Evolutionary conservation across 768 basidiomycete genomes (phyloP), one percentile per base, ranked within the genome.

Genomic region (Daedaleopsis nitida): DNA sequence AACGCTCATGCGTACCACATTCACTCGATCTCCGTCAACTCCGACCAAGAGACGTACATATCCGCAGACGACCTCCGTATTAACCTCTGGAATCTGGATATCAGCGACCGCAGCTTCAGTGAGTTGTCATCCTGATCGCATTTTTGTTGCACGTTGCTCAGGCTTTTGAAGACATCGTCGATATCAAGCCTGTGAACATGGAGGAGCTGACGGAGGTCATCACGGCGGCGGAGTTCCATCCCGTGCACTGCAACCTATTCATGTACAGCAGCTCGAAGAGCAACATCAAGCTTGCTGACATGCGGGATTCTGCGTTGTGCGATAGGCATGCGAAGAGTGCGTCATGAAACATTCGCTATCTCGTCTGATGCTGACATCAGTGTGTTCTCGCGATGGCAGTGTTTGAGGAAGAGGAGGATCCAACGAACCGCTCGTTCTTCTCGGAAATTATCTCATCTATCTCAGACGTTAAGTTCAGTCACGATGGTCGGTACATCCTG

Each of bases 191-290:
- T 2, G 87, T 94, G 70, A 99, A 99, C 76, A 99, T 99, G 97
- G 97, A 99, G 73, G 97, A 99, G 75, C 82, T 99, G 57, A 98
- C 97, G 16, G 97, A 99, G 74, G 97, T 99, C 73, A 98, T 99
- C 75, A 99, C 97, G n/a, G 94, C 96, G 12, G 94, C 97, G 51
- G 97, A 99, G 77, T 98, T 99, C 77, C 97, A 98, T 73, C 97
- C 97, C 35, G 84, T 86, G 55, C 92, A 96, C 65, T 98, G 97
- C 87, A 98, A 98, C 75, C 80, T 93, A 53, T 98, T 99, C 81
- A 97, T 98, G 95, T 99, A 98, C 75, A 98, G 96, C 64, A 96
- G 94, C 77, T 98, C 97, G 60, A 98, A 98, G 78, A 96, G 95
- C 69, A 98, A 97, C 74, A 98, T 99, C 83, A 98, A 98, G 79